phyloP scores from a whole-genome alignment of 306 rosid genomes.

The Quercus rubra region DNA sequence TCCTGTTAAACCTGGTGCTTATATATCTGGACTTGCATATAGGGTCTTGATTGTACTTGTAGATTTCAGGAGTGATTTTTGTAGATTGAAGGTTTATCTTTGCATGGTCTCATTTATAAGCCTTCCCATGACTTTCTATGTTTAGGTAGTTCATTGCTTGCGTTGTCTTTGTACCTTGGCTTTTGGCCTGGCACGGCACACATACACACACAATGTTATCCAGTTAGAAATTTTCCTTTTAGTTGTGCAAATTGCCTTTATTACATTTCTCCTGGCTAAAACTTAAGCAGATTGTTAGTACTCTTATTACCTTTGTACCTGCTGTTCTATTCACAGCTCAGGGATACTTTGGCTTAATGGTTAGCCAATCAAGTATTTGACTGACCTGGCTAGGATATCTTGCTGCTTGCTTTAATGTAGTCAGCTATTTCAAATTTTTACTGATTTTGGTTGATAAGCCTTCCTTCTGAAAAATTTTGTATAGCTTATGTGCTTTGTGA shows the following conservation, averaged over 20 bases:
- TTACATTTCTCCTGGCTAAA: neutral
- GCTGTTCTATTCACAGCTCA: neutral
- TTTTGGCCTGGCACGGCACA: neutral
- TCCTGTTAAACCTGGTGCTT: too few relatives aligned
- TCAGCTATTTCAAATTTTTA: neutral
- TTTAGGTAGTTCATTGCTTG: neutral
- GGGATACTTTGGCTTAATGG: neutral
- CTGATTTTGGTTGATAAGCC: neutral
- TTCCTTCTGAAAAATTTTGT: neutral
- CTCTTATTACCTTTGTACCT: too few relatives aligned
- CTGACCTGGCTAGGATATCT: neutral
- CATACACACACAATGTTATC: neutral
- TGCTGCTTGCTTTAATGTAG: neutral
- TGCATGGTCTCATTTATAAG: too few relatives aligned
- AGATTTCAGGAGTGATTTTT: neutral
- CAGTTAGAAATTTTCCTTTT: neutral
- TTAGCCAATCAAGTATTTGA: neutral
- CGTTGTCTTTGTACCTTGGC: neutral
- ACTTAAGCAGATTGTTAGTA: too few relatives aligned
- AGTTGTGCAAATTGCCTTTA: neutral
- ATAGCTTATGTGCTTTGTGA: neutral
- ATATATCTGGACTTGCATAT: too few relatives aligned
- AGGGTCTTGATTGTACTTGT: neutral
- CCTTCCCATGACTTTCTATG: neutral
- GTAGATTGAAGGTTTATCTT: neutral